phyloP scores from a whole-genome alignment of 306 rosid genomes.

The Erythrophleum fordii region DNA sequence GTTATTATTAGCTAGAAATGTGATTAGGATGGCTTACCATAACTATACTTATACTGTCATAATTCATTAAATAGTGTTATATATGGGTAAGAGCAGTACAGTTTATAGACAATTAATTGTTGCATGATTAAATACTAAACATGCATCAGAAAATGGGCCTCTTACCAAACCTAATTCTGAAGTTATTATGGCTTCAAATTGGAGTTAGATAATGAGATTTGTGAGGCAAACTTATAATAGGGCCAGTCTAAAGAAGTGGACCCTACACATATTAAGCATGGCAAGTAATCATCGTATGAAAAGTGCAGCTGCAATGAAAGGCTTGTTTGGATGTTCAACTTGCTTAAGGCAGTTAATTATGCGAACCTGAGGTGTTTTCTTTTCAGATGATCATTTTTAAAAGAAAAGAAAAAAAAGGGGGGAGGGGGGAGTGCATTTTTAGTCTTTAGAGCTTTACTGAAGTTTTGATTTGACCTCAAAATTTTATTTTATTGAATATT shows the following conservation, averaged over 20 bases:
- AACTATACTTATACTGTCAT: conserved; percentile 5
- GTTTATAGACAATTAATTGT: conserved; percentile 17
- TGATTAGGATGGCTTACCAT: conserved; percentile 44
- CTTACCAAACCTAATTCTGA: conserved; percentile 36
- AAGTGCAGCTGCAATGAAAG: conserved; percentile 20
- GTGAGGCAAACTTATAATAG: conserved; percentile 34
- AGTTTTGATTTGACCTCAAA: neutral
- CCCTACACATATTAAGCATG: conserved; percentile 19
- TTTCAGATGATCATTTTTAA: neutral
- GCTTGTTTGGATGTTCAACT: neutral
- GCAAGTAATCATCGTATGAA: conserved; percentile 37
- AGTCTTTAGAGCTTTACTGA: neutral
- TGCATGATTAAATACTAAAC: conserved; percentile 30
- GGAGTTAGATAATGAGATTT: conserved; percentile 29
- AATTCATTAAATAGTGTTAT: conserved; percentile 18
- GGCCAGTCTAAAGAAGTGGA: conserved; percentile 22
- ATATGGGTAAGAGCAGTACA: conserved; percentile 5
- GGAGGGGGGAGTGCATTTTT: neutral
- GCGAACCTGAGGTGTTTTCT: conserved; percentile 2
- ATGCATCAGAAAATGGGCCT: conserved; percentile 29
- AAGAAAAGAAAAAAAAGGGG: neutral
- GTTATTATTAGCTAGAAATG: conserved; percentile 41
- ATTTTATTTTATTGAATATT: neutral
- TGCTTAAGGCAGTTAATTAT: neutral
- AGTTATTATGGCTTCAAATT: conserved; percentile 17